Percentiles rank a stretch among this genome's conserved stretches.
phyloP scores from a whole-genome alignment of 2,329 filamentous ascomycete genomes.

The Phyllosticta capitalensis region DNA sequence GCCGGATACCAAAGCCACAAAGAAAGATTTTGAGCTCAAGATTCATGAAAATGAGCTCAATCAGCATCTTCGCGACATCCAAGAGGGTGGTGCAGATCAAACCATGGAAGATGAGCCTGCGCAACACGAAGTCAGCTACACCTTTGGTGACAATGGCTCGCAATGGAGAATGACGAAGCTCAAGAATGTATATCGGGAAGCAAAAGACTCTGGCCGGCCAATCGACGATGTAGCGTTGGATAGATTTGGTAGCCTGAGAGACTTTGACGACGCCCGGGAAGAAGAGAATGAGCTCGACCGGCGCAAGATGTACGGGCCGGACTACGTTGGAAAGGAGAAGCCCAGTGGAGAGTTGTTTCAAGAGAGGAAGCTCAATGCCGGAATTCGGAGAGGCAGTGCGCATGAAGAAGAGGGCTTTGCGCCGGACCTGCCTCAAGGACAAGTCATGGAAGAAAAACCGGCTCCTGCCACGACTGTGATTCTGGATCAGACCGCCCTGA shows the following conservation, averaged over 20 bases:
- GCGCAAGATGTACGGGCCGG: conserved; percentile 70
- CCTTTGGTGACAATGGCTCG: conserved; percentile 79
- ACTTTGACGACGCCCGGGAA: conserved; percentile 88
- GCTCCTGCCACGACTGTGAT: conserved; percentile 38
- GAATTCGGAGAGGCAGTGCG: conserved; percentile 32
- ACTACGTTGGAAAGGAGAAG: conserved; percentile 75
- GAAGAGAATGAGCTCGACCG: conserved; percentile 87
- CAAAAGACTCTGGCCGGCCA: conserved; percentile 60
- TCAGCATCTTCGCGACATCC: conserved; percentile 52
- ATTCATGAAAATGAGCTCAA: conserved; percentile 80
- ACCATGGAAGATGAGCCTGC: conserved; percentile 42
- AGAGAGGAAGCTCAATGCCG: conserved; percentile 58
- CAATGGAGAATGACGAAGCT: conserved; percentile 97
- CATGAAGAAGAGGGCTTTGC: conserved; percentile 1
- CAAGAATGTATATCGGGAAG: conserved; percentile 70
- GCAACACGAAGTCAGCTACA: conserved; percentile 63
- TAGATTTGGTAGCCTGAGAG: conserved; percentile 67
- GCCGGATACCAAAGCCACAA: conserved; percentile 35
- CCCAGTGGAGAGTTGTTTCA: conserved; percentile 79
- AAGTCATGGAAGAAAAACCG: conserved; percentile 47
- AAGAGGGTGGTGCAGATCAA: conserved; percentile 28
- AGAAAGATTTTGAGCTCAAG: conserved; percentile 54
- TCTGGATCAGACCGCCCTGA: conserved; percentile 71
- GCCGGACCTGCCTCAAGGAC: conserved; percentile 41
- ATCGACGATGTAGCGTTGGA: conserved; percentile 78